Evolutionary conservation across 768 basidiomycete genomes (phyloP).

Genomic region (Termitomyces sp.): DNA sequence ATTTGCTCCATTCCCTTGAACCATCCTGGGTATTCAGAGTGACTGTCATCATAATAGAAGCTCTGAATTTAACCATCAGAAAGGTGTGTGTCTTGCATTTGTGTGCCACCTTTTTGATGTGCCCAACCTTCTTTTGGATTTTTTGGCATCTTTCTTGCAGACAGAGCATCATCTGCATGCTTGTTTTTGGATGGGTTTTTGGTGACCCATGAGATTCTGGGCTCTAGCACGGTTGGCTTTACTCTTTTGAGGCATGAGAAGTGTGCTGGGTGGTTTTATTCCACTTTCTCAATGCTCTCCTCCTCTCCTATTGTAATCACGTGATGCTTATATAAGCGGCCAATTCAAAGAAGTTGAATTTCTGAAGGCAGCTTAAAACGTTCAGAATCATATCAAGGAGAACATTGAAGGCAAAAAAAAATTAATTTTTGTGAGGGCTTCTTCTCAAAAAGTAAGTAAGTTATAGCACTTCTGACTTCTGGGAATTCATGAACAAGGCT

Average conservation of each 20-base stretch:
- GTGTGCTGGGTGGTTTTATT: not conserved
- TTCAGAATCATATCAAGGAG: not conserved
- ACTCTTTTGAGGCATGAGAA: not conserved
- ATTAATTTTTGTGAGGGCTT: not conserved
- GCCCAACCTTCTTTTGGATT: conserved; percentile 11
- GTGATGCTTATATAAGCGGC: not conserved
- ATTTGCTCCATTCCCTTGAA: conserved; percentile 35
- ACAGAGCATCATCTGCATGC: conserved; percentile 22
- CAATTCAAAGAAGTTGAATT: not conserved
- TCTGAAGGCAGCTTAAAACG: not conserved
- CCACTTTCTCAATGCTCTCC: not conserved
- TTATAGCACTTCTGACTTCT: not conserved
- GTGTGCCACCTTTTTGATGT: conserved; percentile 13
- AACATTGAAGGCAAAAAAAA: not conserved
- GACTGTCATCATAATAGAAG: conserved; percentile 29
- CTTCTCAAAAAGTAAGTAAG: not conserved
- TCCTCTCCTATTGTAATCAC: not conserved
- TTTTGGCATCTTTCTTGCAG: conserved; percentile 26
- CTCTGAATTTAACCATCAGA: conserved; percentile 21
- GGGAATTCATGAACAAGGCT: not conserved
- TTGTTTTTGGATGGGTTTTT: conserved; percentile 7
- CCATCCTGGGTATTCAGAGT: conserved; percentile 24
- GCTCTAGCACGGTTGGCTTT: not conserved
- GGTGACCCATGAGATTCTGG: too few species aligned
- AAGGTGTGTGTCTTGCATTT: conserved; percentile 20